A percentile compares a stretch with the other conserved stretches of the same genome.
These are phyloP conservation scores for Sporopachydermia quercuum DNA, from an alignment of 805 yeast species.

Conservation along the genomic window DNA sequence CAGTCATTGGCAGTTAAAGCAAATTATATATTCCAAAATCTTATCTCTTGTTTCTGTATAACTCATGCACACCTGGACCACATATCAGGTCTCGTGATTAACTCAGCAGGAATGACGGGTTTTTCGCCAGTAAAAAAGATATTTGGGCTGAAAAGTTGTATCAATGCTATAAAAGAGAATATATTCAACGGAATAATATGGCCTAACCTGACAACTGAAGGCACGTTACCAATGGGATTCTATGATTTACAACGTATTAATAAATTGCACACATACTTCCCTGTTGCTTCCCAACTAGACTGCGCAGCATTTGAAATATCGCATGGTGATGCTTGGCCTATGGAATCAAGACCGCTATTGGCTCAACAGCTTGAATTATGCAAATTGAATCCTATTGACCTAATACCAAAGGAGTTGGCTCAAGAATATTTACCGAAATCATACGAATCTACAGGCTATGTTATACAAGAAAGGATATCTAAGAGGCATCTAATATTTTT, in stretches of 20 bases:
- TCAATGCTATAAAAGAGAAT: conserved; percentile 33
- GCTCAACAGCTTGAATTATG: not conserved
- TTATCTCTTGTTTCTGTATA: conserved; percentile 23
- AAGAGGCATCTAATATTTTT: conserved; percentile 38
- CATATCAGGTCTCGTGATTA: conserved; percentile 49
- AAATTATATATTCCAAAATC: conserved; percentile 11
- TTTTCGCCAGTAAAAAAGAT: conserved; percentile 24
- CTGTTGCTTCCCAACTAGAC: not conserved
- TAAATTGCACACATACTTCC: not conserved
- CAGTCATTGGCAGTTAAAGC: conserved; percentile 2
- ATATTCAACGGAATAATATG: conserved; percentile 65
- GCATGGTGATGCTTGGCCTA: not conserved
- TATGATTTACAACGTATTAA: conserved; percentile 7
- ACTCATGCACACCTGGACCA: conserved; percentile 86
- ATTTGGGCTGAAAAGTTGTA: conserved; percentile 39
- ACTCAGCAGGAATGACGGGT: conserved; percentile 41
- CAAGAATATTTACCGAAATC: conserved; percentile 6
- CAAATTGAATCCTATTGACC: not conserved
- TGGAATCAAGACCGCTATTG: not conserved
- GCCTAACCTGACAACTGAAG: conserved; percentile 47
- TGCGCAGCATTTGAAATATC: not conserved
- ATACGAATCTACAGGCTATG: conserved; percentile 44
- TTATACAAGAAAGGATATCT: conserved; percentile 26
- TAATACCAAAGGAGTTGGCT: conserved; percentile 3
- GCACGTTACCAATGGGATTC: conserved; percentile 7